Base-by-base conservation (phyloP, 768 basidiomycete genomes). In the Candolleomyces efflorescens region DNA sequence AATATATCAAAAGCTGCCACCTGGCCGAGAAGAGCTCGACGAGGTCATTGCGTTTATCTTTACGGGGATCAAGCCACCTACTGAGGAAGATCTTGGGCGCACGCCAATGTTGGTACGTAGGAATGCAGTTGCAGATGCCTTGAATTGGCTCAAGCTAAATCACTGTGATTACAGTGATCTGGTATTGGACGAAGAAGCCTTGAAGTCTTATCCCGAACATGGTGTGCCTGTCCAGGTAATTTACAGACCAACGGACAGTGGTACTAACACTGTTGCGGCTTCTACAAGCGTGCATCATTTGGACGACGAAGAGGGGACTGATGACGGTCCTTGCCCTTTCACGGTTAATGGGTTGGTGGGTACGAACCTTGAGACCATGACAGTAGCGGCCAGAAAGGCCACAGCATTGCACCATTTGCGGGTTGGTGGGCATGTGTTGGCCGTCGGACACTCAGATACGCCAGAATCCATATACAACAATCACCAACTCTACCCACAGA, bases 331-430 rank as follows among this genome's bases (percentile, higher is more conserved):
- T 0, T 76, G 75, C 61, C 64, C 74, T 0, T 76, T 78, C 58
- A 61, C 67, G 3, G 71, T 78, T 3, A 72, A 76, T 65, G 69
- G 71, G 9, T 15, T 78, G 0, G 66, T 66, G 32, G 72, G 66
- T 1, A 61, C 65, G 4, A 46, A 68, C 3, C 55, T 68, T 12
- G 24, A 58, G 20, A 58, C 60, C 1, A 61, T 70, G 37, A 36
- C 64, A 0, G 48, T 64, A 2, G 58, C 59, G 13, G 51, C 46
- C 1, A 52, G 66, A 22, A 67, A 67, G 27, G 62, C 62, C 5
- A 58, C 56, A 3, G 75, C 74, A 0, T 27, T 73, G 12, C 24
- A 63, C 3, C 70, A 73, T 50, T 59, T 73, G 20, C 48, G 65
- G 1, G 58, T 45, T 37, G 56, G 55, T 5, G 64, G 65, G 0